Percentiles rank a stretch among this genome's conserved stretches.
Evolutionary conservation across 495 filamentous ascomycete genomes (phyloP).

Genomic region (Tuber brumale): DNA sequence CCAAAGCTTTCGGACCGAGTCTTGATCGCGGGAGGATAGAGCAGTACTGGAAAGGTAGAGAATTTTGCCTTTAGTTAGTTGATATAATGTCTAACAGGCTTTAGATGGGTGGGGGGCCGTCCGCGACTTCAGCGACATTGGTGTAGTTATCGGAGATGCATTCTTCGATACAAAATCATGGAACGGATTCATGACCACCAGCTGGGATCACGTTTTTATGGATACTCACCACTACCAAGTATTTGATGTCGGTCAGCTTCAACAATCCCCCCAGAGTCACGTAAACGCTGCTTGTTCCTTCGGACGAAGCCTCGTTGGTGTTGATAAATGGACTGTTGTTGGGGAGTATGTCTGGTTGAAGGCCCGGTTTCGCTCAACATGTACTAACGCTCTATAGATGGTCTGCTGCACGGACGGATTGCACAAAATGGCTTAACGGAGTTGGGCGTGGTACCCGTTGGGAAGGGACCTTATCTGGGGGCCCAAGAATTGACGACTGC

Average conservation of each 20-base stretch:
- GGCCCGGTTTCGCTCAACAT: background rate
- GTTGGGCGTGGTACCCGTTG: slow-evolving; percentile 62
- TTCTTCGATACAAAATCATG: slow-evolving; percentile 59
- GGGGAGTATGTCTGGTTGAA: slow-evolving; percentile 51
- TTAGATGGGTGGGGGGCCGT: slow-evolving; percentile 53
- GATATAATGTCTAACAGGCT: background rate
- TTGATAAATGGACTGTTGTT: slow-evolving; percentile 64
- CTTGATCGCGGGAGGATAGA: slow-evolving; percentile 51
- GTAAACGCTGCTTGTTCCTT: slow-evolving; percentile 50
- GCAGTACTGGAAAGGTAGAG: slow-evolving; percentile 53
- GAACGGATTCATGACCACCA: slow-evolving; percentile 63
- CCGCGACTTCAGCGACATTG: slow-evolving; percentile 51
- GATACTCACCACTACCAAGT: slow-evolving; percentile 65
- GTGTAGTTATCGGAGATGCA: slow-evolving; percentile 61
- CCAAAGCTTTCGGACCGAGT: slow-evolving; percentile 48
- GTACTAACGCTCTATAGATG: slow-evolving; percentile 38
- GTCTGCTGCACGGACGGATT: slow-evolving; percentile 66
- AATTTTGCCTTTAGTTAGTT: background rate
- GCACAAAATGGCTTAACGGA: slow-evolving; percentile 66
- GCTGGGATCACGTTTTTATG: slow-evolving; percentile 58
- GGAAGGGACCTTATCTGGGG: slow-evolving; percentile 54
- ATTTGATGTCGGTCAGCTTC: slow-evolving; percentile 57
- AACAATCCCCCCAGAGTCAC: slow-evolving; percentile 48
- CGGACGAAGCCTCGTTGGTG: slow-evolving; percentile 48
- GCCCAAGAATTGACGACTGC: slow-evolving; percentile 51